Percentiles rank a stretch among this genome's conserved stretches.
Evolutionary conservation across 805 yeast genomes (phyloP).

Genomic region (Pichia manshurica): DNA sequence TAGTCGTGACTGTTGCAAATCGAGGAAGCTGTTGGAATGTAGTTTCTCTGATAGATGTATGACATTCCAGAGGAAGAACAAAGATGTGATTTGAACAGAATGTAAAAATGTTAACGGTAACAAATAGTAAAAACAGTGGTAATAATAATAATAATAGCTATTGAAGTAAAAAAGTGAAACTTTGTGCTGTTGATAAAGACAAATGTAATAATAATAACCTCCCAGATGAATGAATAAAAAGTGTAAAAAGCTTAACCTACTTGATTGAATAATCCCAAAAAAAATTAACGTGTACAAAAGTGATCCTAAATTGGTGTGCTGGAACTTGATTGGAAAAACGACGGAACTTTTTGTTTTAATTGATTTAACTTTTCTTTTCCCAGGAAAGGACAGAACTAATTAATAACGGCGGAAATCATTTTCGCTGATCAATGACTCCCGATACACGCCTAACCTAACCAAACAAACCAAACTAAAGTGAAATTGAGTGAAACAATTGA

Average conservation of each 20-base stretch:
- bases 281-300: too few species aligned
- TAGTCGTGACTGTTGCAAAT: neutral
- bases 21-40: neutral
- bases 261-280: too few species aligned
- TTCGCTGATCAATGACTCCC: neutral
- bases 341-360: too few species aligned
- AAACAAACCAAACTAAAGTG: neutral
- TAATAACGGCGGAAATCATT: constrained; percentile 2
- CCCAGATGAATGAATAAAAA: too few species aligned
- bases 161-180: too few species aligned
- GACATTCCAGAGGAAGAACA: neutral
- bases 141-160: neutral
- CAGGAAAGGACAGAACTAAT: neutral
- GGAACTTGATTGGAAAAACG: too few species aligned
- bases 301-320: too few species aligned
- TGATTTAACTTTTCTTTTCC: too few species aligned
- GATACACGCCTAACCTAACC: neutral
- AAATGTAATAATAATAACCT: too few species aligned
- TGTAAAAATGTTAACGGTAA: neutral
- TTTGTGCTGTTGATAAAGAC: too few species aligned
- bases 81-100: neutral
- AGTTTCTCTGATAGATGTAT: neutral
- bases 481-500: constrained; percentile 2
- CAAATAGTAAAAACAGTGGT: neutral
- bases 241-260: too few species aligned